Conservation (phyloP, 805 yeast genomes). For the Metschnikowia colocasiae region DNA sequence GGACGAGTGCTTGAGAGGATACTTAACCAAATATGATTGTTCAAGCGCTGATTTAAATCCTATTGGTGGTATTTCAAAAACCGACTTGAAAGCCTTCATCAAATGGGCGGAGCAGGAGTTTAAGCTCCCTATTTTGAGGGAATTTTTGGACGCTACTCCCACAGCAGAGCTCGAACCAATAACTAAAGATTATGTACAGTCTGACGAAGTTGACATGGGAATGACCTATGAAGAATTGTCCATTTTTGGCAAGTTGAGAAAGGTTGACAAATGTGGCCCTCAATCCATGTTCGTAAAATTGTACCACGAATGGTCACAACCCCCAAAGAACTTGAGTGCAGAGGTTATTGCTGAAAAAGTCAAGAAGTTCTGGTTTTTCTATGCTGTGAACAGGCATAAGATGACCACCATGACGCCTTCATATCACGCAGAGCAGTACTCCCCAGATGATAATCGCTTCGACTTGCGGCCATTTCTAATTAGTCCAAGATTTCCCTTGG, state of each 20-base stretch:
- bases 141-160: slow-evolving; percentile 87
- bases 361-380: slow-evolving; percentile 85
- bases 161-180: slow-evolving; percentile 98
- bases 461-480: slow-evolving; percentile 95
- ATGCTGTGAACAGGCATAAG: slow-evolving; percentile 94
- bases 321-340: slow-evolving; percentile 60
- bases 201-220: slow-evolving; percentile 98
- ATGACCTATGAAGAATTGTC: slow-evolving; percentile 94
- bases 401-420: slow-evolving; percentile 97
- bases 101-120: slow-evolving; percentile 69
- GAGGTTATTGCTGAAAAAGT: slow-evolving; percentile 88
- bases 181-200: slow-evolving; percentile 86
- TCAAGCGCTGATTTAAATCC: slow-evolving; percentile 97
- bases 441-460: slow-evolving; percentile 96
- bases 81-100: slow-evolving; percentile 84
- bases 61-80: slow-evolving; percentile 97
- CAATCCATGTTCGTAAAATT: slow-evolving; percentile 89
- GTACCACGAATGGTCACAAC: slow-evolving; percentile 88
- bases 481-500: slow-evolving; percentile 85
- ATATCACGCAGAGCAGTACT: slow-evolving; percentile 96
- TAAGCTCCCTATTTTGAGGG: slow-evolving; percentile 70
- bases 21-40: slow-evolving; percentile 94
- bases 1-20: slow-evolving; percentile 94
- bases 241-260: slow-evolving; percentile 84
- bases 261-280: slow-evolving; percentile 94